Evolutionary conservation across 768 basidiomycete species (phyloP).

Genomic region (Strobilomyces confusus): DNA sequence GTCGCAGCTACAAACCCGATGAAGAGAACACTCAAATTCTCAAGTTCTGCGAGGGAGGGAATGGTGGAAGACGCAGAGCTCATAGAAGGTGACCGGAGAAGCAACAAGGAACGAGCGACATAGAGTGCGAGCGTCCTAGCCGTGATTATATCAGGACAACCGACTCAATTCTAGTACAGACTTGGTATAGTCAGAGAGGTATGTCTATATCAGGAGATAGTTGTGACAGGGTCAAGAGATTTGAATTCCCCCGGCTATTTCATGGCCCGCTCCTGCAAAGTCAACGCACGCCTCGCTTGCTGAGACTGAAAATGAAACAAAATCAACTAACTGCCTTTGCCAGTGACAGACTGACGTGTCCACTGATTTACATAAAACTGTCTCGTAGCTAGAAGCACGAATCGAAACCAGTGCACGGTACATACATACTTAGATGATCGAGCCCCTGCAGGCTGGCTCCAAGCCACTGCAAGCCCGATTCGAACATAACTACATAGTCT

Average conservation of each 20-base stretch:
- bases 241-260: background rate
- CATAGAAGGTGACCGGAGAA: conserved; percentile 13
- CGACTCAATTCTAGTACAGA: conserved; percentile 1
- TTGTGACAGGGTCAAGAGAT: background rate
- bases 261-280: background rate
- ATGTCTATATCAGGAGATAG: conserved; percentile 4
- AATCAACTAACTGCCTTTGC: too few relatives aligned
- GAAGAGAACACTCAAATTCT: conserved; percentile 27
- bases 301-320: background rate
- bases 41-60: conserved; percentile 19
- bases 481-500: too few relatives aligned
- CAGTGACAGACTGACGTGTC: too few relatives aligned
- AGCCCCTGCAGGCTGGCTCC: too few relatives aligned
- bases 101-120: background rate
- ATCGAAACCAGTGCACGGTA: too few relatives aligned
- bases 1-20: conserved; percentile 26
- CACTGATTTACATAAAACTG: too few relatives aligned
- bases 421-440: too few relatives aligned
- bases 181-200: background rate
- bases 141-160: conserved; percentile 8
- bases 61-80: background rate
- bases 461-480: too few relatives aligned
- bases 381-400: too few relatives aligned
- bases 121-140: background rate
- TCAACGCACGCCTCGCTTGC: background rate